phyloP scores from a whole-genome alignment of 2,329 filamentous ascomycete genomes.

The Geosmithia putterillii region DNA sequence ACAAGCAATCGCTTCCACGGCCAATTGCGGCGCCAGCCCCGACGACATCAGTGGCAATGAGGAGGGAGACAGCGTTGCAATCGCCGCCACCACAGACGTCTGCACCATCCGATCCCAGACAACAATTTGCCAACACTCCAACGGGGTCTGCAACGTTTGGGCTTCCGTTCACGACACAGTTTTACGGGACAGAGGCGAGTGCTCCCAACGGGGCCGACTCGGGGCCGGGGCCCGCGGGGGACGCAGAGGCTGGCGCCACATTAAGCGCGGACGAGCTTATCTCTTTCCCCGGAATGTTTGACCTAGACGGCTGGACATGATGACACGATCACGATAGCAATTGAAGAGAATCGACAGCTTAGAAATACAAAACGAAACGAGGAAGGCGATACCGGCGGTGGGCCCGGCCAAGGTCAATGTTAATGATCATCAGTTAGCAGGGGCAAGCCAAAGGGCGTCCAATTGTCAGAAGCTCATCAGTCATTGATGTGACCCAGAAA shows the following conservation, averaged over 20 bases:
- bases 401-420: no score
- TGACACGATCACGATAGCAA: not conserved
- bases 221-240: not conserved
- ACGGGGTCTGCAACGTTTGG: slow-evolving; percentile 1
- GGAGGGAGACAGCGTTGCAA: not conserved
- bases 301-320: slow-evolving; percentile 3
- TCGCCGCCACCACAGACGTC: not conserved
- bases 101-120: not conserved
- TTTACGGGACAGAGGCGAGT: slow-evolving; percentile 1
- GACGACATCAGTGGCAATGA: not conserved
- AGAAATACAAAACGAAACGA: no score
- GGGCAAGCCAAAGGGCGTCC: no score
- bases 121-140: not conserved
- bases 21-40: not conserved
- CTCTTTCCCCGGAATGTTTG: slow-evolving; percentile 5
- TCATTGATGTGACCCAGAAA: no score
- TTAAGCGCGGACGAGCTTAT: slow-evolving; percentile 4
- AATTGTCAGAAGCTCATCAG: no score
- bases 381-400: no score
- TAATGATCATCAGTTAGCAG: no score
- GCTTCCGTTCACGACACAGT: slow-evolving; percentile 3
- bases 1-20: slow-evolving; percentile 2
- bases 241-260: not conserved
- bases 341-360: not conserved
- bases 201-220: not conserved